Conservation (phyloP, 345 rosid genomes). For the Acer yangbiense region DNA sequence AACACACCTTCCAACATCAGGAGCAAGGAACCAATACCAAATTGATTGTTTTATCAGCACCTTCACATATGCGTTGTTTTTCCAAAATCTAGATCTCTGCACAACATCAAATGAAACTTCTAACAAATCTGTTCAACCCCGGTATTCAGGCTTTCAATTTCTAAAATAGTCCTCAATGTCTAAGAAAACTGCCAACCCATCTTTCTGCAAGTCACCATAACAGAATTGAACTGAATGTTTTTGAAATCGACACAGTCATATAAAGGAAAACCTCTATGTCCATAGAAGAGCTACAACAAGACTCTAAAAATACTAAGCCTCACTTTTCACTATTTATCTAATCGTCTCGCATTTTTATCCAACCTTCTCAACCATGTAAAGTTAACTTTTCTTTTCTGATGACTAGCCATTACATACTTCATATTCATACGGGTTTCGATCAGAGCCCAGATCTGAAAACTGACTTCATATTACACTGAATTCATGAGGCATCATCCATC, state of each 20-base stretch:
- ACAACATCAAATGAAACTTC: neutral
- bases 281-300: neutral
- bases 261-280: neutral
- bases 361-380: slow-evolving; percentile 6
- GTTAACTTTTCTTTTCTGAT: neutral
- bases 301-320: neutral
- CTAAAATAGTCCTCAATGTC: neutral
- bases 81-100: slow-evolving; percentile 1
- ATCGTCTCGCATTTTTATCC: neutral
- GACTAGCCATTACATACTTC: neutral
- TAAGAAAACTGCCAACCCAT: neutral
- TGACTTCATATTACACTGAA: neutral
- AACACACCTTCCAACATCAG: neutral
- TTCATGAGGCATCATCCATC: neutral
- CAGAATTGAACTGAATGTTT: neutral
- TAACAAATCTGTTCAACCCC: neutral
- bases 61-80: neutral
- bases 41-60: neutral
- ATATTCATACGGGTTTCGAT: neutral
- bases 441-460: slow-evolving; percentile 19
- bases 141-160: neutral
- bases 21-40: neutral
- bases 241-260: neutral
- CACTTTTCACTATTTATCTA: neutral
- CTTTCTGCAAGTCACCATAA: neutral